Percentiles rank a stretch among this genome's conserved stretches.
phyloP scores from a whole-genome alignment of 2,329 filamentous ascomycete genomes.

The Lecanicillium sp. region DNA sequence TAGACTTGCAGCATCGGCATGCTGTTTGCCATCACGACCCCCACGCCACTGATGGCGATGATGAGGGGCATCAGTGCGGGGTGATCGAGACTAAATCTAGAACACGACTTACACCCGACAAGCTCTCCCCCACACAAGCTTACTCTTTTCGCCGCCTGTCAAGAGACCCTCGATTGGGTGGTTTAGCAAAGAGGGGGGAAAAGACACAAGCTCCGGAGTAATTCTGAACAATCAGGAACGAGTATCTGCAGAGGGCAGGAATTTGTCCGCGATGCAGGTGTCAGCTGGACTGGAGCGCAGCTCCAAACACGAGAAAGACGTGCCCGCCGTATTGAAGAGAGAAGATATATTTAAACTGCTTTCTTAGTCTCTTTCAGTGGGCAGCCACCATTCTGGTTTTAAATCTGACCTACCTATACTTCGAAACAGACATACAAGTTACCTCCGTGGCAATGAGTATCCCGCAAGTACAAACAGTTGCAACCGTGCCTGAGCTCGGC shows the following conservation, averaged over 20 bases:
- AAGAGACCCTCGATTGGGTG: no score
- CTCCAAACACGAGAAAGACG: no score
- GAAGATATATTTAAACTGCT: no score
- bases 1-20: neutral
- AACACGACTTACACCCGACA: neutral
- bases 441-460: slow-evolving; percentile 1
- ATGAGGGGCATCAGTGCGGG: neutral
- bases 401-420: no score
- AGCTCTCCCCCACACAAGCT: neutral
- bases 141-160: no score
- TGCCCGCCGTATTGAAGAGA: no score
- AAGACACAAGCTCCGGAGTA: neutral
- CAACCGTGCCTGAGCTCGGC: slow-evolving; percentile 11
- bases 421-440: no score
- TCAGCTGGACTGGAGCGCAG: no score
- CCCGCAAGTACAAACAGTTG: slow-evolving; percentile 11
- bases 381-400: no score
- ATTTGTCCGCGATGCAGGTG: neutral
- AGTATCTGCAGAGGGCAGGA: neutral
- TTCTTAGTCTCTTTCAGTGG: no score
- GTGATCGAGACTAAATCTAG: neutral
- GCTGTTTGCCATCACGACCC: neutral
- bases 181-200: no score
- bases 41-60: neutral
- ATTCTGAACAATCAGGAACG: slow-evolving; percentile 2